Evolutionary conservation across 345 rosid species (phyloP).

Genomic region (Erucastrum elatum): DNA sequence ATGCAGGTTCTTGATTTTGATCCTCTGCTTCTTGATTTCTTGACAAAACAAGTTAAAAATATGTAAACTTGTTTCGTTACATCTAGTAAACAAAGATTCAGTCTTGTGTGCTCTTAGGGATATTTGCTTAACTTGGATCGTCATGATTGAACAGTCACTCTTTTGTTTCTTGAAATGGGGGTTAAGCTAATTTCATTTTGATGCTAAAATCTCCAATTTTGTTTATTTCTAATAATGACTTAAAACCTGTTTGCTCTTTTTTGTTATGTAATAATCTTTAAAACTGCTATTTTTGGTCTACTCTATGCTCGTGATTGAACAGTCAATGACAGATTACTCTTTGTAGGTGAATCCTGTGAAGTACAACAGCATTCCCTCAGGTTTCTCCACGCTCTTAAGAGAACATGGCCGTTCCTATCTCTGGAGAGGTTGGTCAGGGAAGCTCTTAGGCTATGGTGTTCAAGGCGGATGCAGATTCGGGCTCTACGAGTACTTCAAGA

Average conservation of each 20-base stretch:
- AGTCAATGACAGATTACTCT: background rate
- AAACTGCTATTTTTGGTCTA: background rate
- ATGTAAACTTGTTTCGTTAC: background rate
- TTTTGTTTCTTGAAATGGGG: background rate
- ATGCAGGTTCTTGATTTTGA: slow-evolving; percentile 53
- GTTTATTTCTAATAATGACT: background rate
- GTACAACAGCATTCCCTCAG: slow-evolving; percentile 48
- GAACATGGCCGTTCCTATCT: slow-evolving; percentile 56
- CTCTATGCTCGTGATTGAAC: slow-evolving; percentile 5
- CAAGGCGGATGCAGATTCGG: slow-evolving; percentile 72
- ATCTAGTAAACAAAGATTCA: background rate
- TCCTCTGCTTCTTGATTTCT: slow-evolving; percentile 8
- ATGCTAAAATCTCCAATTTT: background rate
- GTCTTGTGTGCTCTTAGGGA: background rate
- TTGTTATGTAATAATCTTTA: background rate
- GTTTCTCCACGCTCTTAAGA: slow-evolving; percentile 50
- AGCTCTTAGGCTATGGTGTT: slow-evolving; percentile 61
- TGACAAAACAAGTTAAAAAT: background rate
- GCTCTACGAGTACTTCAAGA: slow-evolving; percentile 64
- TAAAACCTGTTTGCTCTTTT: background rate
- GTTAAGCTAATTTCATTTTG: background rate
- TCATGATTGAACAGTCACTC: background rate
- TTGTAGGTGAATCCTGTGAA: slow-evolving; percentile 57
- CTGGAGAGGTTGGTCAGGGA: slow-evolving; percentile 70
- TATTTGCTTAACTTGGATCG: background rate